phyloP scores from a whole-genome alignment of 805 yeast genomes.

The Sungouiella blattae region DNA sequence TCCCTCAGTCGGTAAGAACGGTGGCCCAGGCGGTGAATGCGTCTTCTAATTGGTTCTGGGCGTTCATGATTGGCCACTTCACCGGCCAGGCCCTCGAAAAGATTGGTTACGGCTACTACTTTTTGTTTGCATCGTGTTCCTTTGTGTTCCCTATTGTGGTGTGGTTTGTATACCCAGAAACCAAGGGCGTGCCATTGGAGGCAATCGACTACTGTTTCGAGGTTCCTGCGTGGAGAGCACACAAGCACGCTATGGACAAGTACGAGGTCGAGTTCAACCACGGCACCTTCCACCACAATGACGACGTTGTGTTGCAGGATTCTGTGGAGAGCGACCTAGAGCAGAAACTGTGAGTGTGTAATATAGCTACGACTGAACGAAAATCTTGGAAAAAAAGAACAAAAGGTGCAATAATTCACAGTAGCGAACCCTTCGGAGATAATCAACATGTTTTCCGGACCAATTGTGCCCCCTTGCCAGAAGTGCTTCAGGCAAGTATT shows the following conservation, averaged over 20 bases:
- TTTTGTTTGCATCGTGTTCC: conserved; percentile 36
- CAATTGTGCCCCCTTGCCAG: too few relatives aligned
- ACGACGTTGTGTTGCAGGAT: conserved; percentile 3
- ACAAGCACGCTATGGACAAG: conserved; percentile 22
- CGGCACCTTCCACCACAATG: conserved; percentile 2
- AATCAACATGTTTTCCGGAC: too few relatives aligned
- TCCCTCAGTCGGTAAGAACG: conserved; percentile 41
- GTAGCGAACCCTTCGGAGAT: too few relatives aligned
- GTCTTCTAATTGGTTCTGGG: conserved; percentile 48
- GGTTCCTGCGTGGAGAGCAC: conserved; percentile 33
- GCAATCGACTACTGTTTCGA: conserved; percentile 32
- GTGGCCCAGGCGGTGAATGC: conserved; percentile 43
- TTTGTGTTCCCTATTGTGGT: conserved; percentile 25
- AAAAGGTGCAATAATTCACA: too few relatives aligned
- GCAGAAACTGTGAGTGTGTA: conserved; percentile 2
- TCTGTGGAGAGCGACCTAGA: conserved; percentile 7
- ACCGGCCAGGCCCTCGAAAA: conserved; percentile 42
- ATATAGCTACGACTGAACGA: conserved; percentile 1
- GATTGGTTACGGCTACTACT: conserved; percentile 44
- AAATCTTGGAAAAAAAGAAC: too few relatives aligned
- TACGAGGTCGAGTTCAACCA: conserved; percentile 16
- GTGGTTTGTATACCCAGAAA: conserved; percentile 35
- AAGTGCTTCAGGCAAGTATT: too few relatives aligned
- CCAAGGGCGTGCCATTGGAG: conserved; percentile 34
- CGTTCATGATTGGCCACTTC: conserved; percentile 46